Conservation (phyloP, 2,329 filamentous ascomycete species). For the Colletotrichum phormii region DNA sequence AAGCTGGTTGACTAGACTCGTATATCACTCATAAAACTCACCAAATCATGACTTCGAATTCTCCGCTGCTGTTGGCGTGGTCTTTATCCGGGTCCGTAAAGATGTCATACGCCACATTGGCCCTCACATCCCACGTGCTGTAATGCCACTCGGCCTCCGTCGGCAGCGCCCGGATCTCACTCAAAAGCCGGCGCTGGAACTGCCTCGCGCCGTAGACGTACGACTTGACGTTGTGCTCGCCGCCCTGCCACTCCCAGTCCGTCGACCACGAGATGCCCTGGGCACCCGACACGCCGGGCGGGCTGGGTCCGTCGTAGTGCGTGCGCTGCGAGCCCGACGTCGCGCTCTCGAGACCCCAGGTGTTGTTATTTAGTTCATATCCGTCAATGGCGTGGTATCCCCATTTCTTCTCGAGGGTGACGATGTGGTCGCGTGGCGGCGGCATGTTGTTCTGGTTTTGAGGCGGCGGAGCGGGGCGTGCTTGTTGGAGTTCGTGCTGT, state of each 20-base stretch:
- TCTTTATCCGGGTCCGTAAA: constrained; percentile 61
- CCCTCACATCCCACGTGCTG: constrained; percentile 59
- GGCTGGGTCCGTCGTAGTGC: constrained; percentile 48
- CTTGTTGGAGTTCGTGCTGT: constrained; percentile 9
- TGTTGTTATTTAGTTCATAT: constrained; percentile 54
- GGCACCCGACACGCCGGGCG: constrained; percentile 38
- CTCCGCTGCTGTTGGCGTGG: constrained; percentile 49
- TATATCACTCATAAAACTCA: constrained; percentile 15
- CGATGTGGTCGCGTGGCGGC: constrained; percentile 31
- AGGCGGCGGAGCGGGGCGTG: constrained; percentile 10
- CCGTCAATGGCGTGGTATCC: constrained; percentile 45
- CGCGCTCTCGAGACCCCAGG: constrained; percentile 52
- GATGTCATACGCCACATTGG: constrained; percentile 72
- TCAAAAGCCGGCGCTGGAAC: constrained; percentile 45
- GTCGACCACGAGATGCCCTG: constrained; percentile 53
- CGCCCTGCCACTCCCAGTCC: constrained; percentile 55
- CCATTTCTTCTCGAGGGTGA: constrained; percentile 44
- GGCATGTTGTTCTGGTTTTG: constrained; percentile 35
- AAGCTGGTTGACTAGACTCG: not conserved
- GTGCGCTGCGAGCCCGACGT: constrained; percentile 56
- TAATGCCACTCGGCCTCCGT: constrained; percentile 55
- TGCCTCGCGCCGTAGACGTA: constrained; percentile 54
- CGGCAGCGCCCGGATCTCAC: constrained; percentile 48
- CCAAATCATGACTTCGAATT: constrained; percentile 77
- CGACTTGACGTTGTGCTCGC: constrained; percentile 54